Percentiles rank a stretch among this genome's conserved stretches.
These are phyloP conservation scores for Cladosporium sp. DNA, from an alignment of 2,329 filamentous ascomycete species.

Conservation along the genomic window DNA sequence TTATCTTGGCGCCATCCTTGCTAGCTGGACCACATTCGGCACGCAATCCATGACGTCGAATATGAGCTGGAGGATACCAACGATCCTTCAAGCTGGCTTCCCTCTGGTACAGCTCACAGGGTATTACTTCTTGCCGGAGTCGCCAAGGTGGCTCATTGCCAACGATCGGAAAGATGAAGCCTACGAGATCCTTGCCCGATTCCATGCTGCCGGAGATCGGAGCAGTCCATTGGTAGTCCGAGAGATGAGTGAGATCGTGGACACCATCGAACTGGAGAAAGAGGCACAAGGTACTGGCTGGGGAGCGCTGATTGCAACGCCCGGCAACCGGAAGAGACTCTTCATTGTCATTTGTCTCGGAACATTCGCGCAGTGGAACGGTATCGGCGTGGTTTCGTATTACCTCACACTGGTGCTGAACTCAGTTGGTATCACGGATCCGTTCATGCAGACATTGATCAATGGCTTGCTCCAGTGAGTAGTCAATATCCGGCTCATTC, in stretches of 20 bases:
- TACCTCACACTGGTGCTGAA: constrained; percentile 34
- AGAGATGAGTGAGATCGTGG: constrained; percentile 61
- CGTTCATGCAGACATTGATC: constrained; percentile 30
- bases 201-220: constrained; percentile 34
- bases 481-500: neutral
- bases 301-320: constrained; percentile 52
- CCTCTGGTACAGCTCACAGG: constrained; percentile 60
- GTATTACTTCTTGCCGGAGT: constrained; percentile 31
- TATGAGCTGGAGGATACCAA: constrained; percentile 52
- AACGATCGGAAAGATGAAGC: constrained; percentile 52
- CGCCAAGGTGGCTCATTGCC: constrained; percentile 61
- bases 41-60: constrained; percentile 44
- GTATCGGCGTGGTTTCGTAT: constrained; percentile 21
- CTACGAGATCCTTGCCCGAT: constrained; percentile 56
- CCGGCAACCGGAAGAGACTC: constrained; percentile 54
- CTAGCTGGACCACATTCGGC: constrained; percentile 37
- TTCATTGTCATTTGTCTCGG: constrained; percentile 42
- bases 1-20: constrained; percentile 28
- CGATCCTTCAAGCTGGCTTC: constrained; percentile 47
- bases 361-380: constrained; percentile 35
- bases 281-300: constrained; percentile 7
- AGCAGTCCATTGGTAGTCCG: constrained; percentile 55
- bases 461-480: constrained; percentile 35
- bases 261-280: constrained; percentile 46
- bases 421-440: constrained; percentile 33